Conservation (phyloP, 2,329 filamentous ascomycete genomes). For the Fusarium albosuccineum region DNA sequence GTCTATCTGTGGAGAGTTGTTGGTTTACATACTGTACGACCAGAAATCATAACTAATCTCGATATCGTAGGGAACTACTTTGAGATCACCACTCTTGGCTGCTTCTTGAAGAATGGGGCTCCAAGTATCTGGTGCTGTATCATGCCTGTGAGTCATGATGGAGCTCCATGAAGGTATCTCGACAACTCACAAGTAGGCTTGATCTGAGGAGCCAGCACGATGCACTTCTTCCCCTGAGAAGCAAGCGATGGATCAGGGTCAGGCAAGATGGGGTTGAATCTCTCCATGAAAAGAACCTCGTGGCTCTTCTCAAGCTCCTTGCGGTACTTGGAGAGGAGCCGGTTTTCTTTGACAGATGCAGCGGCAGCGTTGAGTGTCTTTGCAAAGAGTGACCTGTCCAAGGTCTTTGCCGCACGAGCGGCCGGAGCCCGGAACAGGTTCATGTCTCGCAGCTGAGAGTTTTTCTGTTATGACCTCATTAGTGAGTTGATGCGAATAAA, state of each 20-base stretch:
- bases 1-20: not conserved
- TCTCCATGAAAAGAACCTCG: conserved; percentile 75
- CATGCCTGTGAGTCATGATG: conserved; percentile 13
- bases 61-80: conserved; percentile 80
- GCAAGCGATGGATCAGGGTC: conserved; percentile 71
- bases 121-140: conserved; percentile 75
- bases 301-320: conserved; percentile 73
- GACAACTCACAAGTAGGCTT: conserved; percentile 61
- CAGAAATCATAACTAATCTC: conserved; percentile 87
- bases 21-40: conserved; percentile 74
- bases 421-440: conserved; percentile 81
- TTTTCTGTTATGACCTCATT: conserved; percentile 38
- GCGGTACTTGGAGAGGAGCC: conserved; percentile 79
- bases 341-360: conserved; percentile 80
- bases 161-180: not conserved
- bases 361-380: conserved; percentile 82
- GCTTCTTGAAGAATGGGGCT: conserved; percentile 77
- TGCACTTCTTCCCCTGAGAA: conserved; percentile 69
- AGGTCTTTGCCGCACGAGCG: conserved; percentile 79
- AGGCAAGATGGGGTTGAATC: conserved; percentile 71
- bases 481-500: not conserved
- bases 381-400: conserved; percentile 87
- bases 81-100: conserved; percentile 75
- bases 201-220: conserved; percentile 70
- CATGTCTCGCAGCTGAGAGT: conserved; percentile 59